Conservation (phyloP, 257 asterid species). For the Solanum rostratum region DNA sequence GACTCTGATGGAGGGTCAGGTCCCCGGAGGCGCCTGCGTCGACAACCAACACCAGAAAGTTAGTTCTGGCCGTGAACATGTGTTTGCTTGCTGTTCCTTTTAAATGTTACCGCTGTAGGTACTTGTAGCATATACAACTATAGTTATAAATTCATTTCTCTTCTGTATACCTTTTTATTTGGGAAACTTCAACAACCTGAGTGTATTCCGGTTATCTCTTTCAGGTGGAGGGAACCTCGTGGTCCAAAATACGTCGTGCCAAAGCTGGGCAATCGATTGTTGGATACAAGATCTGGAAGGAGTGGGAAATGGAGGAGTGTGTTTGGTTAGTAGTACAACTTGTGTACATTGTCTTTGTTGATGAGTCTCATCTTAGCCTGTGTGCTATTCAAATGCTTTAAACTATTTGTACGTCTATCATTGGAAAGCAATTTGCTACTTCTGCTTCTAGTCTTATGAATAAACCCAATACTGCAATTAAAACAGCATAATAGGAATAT, state of each 20-base stretch:
- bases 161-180: neutral
- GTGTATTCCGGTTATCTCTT: neutral
- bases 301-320: neutral
- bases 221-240: neutral
- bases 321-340: neutral
- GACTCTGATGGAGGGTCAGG: conserved; percentile 19
- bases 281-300: neutral
- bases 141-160: neutral
- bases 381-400: neutral
- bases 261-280: neutral
- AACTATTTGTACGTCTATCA: neutral
- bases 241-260: neutral
- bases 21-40: conserved; percentile 9
- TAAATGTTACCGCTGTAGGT: neutral
- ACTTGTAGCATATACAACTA: neutral
- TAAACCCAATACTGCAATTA: neutral
- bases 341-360: neutral
- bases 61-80: conserved; percentile 3
- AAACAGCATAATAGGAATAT: neutral
- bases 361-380: neutral
- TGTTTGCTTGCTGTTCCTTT: neutral
- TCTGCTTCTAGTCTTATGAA: neutral
- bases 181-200: neutral
- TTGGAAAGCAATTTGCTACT: neutral
- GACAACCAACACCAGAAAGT: conserved; percentile 23